These are phyloP conservation scores for Protomyces gravidus DNA, from an alignment of 1,139 yeast species.

Conservation along the genomic window DNA sequence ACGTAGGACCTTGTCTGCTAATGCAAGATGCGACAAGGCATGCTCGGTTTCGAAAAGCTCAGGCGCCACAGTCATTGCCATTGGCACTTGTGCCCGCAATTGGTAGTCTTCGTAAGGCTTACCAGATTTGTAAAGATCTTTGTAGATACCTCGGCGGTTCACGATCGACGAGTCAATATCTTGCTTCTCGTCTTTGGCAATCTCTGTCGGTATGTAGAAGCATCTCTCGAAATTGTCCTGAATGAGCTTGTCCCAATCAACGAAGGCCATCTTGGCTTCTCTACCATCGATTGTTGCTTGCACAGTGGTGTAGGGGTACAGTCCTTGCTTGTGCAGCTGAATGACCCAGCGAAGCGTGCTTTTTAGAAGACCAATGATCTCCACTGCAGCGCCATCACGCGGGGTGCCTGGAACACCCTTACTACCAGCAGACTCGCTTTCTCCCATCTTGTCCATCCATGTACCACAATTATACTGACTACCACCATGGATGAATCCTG, in stretches of 20 bases:
- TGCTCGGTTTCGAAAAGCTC: conserved; percentile 65
- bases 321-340: conserved; percentile 51
- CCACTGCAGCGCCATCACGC: conserved; percentile 94
- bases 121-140: conserved; percentile 74
- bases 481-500: conserved; percentile 87
- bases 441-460: conserved; percentile 99
- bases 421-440: conserved; percentile 72
- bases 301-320: conserved; percentile 50
- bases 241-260: conserved; percentile 67
- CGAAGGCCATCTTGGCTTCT: conserved; percentile 52
- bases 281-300: conserved; percentile 50
- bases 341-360: conserved; percentile 77
- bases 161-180: conserved; percentile 62
- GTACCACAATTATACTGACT: conserved; percentile 93
- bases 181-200: conserved; percentile 55
- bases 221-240: conserved; percentile 71
- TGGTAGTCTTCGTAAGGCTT: conserved; percentile 93
- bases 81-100: conserved; percentile 82
- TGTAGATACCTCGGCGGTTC: conserved; percentile 89
- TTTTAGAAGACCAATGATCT: conserved; percentile 81
- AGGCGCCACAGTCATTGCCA: conserved; percentile 91
- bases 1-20: conserved; percentile 68
- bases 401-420: conserved; percentile 96
- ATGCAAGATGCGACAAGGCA: conserved; percentile 59
- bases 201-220: conserved; percentile 66